These are phyloP conservation scores for Paramyrothecium sp. DNA, from an alignment of 2,329 filamentous ascomycete genomes.

Conservation along the genomic window DNA sequence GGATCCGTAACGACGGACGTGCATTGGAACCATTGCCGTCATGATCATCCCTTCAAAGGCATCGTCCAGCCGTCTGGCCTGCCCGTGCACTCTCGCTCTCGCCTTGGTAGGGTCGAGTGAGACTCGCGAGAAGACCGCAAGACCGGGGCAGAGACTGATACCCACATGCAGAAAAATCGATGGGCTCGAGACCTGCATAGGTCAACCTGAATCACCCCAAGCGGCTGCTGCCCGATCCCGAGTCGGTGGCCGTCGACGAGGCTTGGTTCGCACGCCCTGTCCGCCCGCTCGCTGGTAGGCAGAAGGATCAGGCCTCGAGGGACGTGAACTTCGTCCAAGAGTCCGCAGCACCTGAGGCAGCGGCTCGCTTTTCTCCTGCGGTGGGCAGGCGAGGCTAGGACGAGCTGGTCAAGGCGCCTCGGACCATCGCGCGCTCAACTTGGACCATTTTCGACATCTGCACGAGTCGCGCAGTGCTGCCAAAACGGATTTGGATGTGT, in stretches of 20 bases:
- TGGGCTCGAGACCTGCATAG: not conserved
- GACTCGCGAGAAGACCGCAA: too few species aligned
- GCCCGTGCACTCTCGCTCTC: too few species aligned
- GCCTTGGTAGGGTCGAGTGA: too few species aligned
- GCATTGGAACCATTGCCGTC: too few species aligned
- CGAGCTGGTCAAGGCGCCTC: not conserved
- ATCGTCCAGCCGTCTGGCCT: too few species aligned
- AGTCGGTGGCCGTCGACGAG: not conserved
- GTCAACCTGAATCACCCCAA: not conserved
- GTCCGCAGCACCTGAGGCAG: not conserved
- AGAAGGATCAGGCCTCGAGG: not conserved
- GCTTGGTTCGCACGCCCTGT: not conserved
- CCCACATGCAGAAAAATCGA: not conserved
- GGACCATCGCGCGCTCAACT: not conserved
- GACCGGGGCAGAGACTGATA: not conserved
- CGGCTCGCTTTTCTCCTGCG: not conserved
- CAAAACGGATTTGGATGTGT: slow-evolving; percentile 2
- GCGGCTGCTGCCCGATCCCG: not conserved
- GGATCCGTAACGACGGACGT: too few species aligned
- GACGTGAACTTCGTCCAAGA: not conserved
- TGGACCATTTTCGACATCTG: not conserved
- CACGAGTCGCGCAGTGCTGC: not conserved
- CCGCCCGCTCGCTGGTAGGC: too few species aligned
- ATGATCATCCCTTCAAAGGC: too few species aligned
- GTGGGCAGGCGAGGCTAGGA: not conserved